phyloP scores from a whole-genome alignment of 345 rosid species.

The Syzygium oleosum region DNA sequence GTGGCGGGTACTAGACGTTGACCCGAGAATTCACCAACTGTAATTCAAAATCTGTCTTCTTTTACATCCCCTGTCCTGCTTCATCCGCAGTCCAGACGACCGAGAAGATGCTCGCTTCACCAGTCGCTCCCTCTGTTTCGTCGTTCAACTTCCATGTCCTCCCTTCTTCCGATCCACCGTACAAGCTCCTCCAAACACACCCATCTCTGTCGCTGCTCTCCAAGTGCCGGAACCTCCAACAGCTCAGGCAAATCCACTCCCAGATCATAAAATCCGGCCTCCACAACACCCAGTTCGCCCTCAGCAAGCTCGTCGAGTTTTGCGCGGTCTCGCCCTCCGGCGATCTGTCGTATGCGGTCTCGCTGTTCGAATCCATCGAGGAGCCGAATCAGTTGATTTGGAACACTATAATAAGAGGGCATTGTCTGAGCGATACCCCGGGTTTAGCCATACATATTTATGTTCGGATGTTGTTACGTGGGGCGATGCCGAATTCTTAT shows the following conservation, averaged over 20 bases:
- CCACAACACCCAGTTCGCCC: conserved; percentile 63
- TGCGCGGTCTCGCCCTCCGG: conserved; percentile 55
- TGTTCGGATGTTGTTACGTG: conserved; percentile 36
- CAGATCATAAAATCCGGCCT: conserved; percentile 60
- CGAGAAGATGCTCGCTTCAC: conserved; percentile 15
- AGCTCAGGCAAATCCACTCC: conserved; percentile 49
- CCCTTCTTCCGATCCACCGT: conserved; percentile 62
- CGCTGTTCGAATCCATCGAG: conserved; percentile 36
- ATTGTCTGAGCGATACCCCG: conserved; percentile 37
- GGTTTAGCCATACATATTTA: conserved; percentile 29
- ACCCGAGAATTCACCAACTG: neutral
- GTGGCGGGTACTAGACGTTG: neutral
- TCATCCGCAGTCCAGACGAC: neutral
- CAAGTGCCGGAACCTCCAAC: conserved; percentile 34
- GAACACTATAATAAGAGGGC: conserved; percentile 55
- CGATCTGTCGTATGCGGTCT: conserved; percentile 45
- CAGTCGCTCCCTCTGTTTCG: conserved; percentile 7
- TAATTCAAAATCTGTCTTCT: neutral
- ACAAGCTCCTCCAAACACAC: conserved; percentile 45
- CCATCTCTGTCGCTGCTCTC: conserved; percentile 54
- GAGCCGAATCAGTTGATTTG: conserved; percentile 56
- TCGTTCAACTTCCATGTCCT: conserved; percentile 31
- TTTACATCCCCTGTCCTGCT: neutral
- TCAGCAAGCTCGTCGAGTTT: conserved; percentile 58
- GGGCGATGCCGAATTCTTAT: conserved; percentile 38